Evolutionary conservation across 257 asterid genomes (phyloP), one percentile per base, ranked within the genome.

Genomic region (Solanum clarkiae): DNA sequence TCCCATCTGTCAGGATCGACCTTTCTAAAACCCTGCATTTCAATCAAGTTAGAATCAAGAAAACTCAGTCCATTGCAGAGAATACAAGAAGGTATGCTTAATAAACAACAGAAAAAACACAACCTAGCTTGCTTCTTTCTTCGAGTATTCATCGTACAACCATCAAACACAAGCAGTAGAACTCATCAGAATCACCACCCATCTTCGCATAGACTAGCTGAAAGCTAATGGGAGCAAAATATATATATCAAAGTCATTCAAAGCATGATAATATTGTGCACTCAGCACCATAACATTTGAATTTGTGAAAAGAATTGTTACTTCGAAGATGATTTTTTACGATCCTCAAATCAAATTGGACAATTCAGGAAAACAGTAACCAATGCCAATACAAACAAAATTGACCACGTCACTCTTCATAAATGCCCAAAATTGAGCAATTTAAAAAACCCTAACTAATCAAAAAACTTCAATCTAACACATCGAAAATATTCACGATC

Each of bases 1-100:
- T 97, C 98, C 99, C 99, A 97, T 88, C 94, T 90, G 26, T 95
- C 99, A 0, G 98, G 95, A 87, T 95, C 98, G 62, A 95, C 98
- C 86, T 97, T 97, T 83, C 93, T 88, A 53, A 97, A 97, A 24
- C 99, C 99, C 99, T 97, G 95, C 92, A 87, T 26, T 49, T 32
- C 12, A 47, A 36, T 83, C 80, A 75, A 55, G 17, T 53, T 17
- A 45, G 45, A 63, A 49, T 59, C 40, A 47, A 14, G 55, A 49
- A 51, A 56, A 3, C 63, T 17, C 53, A 77, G 20, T 51, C 60
- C 36, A 74, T 22, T 13, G 10, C 40, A 62, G 68, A 36, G 75
- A 74, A 66, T 66, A 57, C 51, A 57, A 15, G 11, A 8, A 56
- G 15, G 13, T 7, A 59, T 16, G 40, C 44, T 59, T 45, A 54